Percentiles rank a stretch among this genome's conserved stretches.
These are phyloP conservation scores for Leccinum boreale DNA, from an alignment of 768 basidiomycete genomes.

Conservation along the genomic window DNA sequence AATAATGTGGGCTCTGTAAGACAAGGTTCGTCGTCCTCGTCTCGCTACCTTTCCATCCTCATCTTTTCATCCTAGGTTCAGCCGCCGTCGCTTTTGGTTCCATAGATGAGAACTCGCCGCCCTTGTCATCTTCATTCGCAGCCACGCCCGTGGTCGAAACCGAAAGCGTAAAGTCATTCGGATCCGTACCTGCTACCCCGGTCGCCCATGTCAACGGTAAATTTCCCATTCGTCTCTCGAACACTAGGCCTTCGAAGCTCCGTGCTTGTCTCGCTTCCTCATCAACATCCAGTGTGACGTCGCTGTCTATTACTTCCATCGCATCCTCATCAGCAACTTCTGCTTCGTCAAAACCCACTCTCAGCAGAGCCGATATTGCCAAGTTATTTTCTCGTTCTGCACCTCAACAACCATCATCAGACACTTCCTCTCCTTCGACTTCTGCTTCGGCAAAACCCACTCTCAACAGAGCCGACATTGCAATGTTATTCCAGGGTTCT, in stretches of 20 bases:
- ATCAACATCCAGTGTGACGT: constrained; percentile 25
- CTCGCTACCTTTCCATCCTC: constrained; percentile 33
- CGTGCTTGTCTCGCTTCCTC: constrained; percentile 24
- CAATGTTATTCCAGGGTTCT: constrained; percentile 40
- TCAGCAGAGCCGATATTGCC: constrained; percentile 26
- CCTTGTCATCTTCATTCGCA: constrained; percentile 82
- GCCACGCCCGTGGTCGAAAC: constrained; percentile 60
- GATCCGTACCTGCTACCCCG: constrained; percentile 60
- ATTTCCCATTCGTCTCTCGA: constrained; percentile 43
- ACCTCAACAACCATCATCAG: too few relatives aligned
- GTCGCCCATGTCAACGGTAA: constrained; percentile 69
- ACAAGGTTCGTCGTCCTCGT: constrained; percentile 47
- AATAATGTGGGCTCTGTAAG: constrained; percentile 61
- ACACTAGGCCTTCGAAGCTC: constrained; percentile 37
- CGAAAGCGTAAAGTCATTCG: constrained; percentile 79
- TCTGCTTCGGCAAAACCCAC: too few relatives aligned
- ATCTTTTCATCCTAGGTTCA: constrained; percentile 41
- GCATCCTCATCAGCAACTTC: constrained; percentile 30
- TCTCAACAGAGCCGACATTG: constrained; percentile 22
- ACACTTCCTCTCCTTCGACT: too few relatives aligned
- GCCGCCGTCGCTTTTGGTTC: constrained; percentile 83
- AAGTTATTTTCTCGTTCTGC: too few relatives aligned
- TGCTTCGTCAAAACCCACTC: constrained; percentile 30
- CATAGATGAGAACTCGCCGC: constrained; percentile 74
- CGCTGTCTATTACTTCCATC: constrained; percentile 30